Evolutionary conservation across 345 rosid species (phyloP).

Genomic region (Populus alba): DNA sequence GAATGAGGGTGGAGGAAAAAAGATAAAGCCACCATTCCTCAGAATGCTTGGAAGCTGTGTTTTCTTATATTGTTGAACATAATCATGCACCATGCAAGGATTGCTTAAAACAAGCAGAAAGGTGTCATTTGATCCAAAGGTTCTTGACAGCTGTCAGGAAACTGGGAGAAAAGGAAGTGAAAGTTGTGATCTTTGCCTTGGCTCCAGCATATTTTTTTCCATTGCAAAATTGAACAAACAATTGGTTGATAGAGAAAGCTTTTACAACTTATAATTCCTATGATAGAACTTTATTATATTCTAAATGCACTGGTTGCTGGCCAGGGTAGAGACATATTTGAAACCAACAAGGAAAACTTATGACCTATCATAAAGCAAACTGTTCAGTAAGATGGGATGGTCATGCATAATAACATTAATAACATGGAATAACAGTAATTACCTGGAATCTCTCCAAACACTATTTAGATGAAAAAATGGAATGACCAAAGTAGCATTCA

Average conservation of each 20-base stretch:
- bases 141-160: background rate
- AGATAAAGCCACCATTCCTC: too few species aligned
- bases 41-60: too few species aligned
- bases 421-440: conserved; percentile 23
- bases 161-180: background rate
- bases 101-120: background rate
- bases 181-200: background rate
- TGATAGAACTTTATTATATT: background rate
- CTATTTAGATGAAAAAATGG: conserved; percentile 94
- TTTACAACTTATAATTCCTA: background rate
- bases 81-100: background rate
- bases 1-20: too few species aligned
- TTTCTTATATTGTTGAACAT: background rate
- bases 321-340: background rate
- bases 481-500: conserved; percentile 93
- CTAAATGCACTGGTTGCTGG: background rate
- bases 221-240: background rate
- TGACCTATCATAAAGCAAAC: background rate
- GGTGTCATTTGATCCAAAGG: background rate
- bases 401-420: background rate
- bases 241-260: background rate
- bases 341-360: background rate
- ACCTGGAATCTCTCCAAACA: conserved; percentile 99
- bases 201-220: background rate
- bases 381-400: background rate